Evolutionary conservation across 2,329 filamentous ascomycete species (phyloP).

Genomic region (Elsinoe batatas): DNA sequence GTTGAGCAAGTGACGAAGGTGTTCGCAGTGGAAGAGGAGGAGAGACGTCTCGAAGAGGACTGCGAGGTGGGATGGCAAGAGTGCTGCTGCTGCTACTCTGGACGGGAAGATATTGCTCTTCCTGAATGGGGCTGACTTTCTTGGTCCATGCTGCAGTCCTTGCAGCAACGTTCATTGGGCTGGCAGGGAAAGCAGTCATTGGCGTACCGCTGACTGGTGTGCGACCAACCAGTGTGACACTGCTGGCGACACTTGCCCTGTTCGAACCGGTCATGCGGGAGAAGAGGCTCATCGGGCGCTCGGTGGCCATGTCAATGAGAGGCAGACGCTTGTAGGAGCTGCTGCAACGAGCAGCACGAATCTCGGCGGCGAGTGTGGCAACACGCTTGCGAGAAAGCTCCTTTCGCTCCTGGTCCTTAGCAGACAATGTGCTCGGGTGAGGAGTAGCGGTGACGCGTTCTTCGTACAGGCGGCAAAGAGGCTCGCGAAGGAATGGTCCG

Average conservation of each 20-base stretch:
- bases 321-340: slow-evolving; percentile 29
- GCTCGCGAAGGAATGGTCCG: slow-evolving; percentile 50
- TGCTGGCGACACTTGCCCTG: neutral
- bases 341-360: slow-evolving; percentile 29
- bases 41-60: neutral
- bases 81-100: neutral
- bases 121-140: slow-evolving; percentile 23
- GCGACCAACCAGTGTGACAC: neutral
- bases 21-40: neutral
- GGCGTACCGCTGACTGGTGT: neutral
- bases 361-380: slow-evolving; percentile 34
- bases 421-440: slow-evolving; percentile 20
- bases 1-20: neutral
- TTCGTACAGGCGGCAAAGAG: slow-evolving; percentile 50
- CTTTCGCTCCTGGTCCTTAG: slow-evolving; percentile 28
- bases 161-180: slow-evolving; percentile 11
- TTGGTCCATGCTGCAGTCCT: slow-evolving; percentile 1
- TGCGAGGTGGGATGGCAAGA: neutral
- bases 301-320: slow-evolving; percentile 29
- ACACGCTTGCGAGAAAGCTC: slow-evolving; percentile 34
- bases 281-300: slow-evolving; percentile 28
- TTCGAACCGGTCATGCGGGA: slow-evolving; percentile 15
- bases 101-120: slow-evolving; percentile 14
- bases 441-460: slow-evolving; percentile 32
- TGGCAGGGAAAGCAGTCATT: neutral